Evolutionary conservation across 2,329 filamentous ascomycete species (phyloP), one percentile per base, ranked within the genome.

Genomic region (Bipolaris gigantea): DNA sequence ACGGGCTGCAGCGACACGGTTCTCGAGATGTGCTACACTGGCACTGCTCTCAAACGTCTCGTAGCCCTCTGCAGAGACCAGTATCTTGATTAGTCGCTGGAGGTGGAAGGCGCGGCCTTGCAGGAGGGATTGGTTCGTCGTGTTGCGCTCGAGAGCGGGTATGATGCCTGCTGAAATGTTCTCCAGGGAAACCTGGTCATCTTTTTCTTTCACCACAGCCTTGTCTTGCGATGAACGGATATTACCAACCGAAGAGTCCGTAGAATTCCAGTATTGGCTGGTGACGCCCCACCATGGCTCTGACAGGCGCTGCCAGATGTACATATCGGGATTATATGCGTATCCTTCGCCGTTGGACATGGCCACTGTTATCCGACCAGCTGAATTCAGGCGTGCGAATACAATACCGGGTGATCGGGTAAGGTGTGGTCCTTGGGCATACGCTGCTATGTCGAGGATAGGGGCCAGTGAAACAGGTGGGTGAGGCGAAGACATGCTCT

Each of bases 191-290:
- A 80, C 77, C 8, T 78, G 70, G 48, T 82, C 76, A 8, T 79
- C 76, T 48, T 79, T 76, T 36, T 75, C 71, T 21, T 70, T 74
- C 1, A 61, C 56, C 7, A 59, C 51, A 2, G 60, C 53, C 21
- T 66, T 65, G 32, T 70, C 64, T 34, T 60, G 55, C 1, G 86
- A 87, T 2, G 89, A 86, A 61, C 91, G 87, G 34, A 96, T 76
- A 46, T 92, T 89, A 43, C 89, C 87, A 48, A 96, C 86, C 0
- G 92, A 92, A 1, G 91, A 92, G 67, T 97, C 94, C 48, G 92
- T 96, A 0, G 92, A 95, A 74, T 99, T 97, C 95, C 94, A 99
- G 73, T 99, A 99, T 72, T 99, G 94, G 64, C 90, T 96, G 16
- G 92, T 92, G 0, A 97, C 92, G 0, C 93, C 93, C 92, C 94